Evolutionary conservation across 495 filamentous ascomycete species (phyloP), one percentile per base, ranked within the genome.

Genomic region (Talaromyces wortmannii): DNA sequence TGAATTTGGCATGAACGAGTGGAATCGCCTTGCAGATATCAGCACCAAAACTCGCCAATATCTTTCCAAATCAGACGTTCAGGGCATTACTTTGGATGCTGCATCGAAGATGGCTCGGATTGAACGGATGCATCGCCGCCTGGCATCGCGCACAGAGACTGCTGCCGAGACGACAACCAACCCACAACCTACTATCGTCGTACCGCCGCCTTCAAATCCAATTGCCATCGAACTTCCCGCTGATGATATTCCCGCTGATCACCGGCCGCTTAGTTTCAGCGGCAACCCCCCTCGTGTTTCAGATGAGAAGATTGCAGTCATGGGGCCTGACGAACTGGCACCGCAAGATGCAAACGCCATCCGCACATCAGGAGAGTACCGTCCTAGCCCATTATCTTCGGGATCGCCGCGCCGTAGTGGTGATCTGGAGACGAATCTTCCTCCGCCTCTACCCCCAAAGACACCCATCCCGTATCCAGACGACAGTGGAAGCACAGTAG

Each of bases 1-100:
- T 44, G 95, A 98, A 63, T 97, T 97, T 65, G 92, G 89, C 48
- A 96, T 98, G 90, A 97, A 97, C 65, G 94, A 97, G 55, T 98
- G 94, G 92, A 83, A 90, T 64, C 83, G 94, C 5, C 75, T 98
- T 12, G 85, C 88, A 32, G 92, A 97, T 44, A 97, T 98, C 68
- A 91, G 87, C 70, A 96, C 90, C 36, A 89, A 85, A 64, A 97
- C 94, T 0, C 81, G 88, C 44, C 82, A 83, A 53, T 98, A 97
- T 65, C 79, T 97, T n/a, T 70, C 73, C 6, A 84, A 84, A 58
- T 73, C 77, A 12, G 84, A 87, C 11, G 86, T 94, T 36, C 85
- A 91, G 63, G 77, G 70, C 57, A 88, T 88, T 76, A 90, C 88
- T 47, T 70, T 86, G 54, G 78, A 83, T 53, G 86, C 89, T 2